Percentiles rank a stretch among this genome's conserved stretches.
Conservation (phyloP, 1,284 basidiomycete genomes). For the Termitomyces sp. region DNA sequence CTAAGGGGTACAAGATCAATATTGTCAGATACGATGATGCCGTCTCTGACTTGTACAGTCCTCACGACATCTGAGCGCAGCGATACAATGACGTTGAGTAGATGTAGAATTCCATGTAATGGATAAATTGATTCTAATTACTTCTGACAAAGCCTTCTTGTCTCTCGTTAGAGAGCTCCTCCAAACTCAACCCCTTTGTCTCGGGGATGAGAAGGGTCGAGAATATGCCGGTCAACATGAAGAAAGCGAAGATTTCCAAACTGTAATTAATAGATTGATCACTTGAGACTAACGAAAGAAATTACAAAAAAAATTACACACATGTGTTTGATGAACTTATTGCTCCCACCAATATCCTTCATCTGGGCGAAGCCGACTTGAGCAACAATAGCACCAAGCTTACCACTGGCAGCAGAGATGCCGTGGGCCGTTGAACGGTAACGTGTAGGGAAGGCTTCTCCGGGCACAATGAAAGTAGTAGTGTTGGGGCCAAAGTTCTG, state of each 20-base stretch:
- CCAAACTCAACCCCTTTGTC: conserved; percentile 64
- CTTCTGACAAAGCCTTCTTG: conserved; percentile 55
- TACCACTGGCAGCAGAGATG: conserved; percentile 80
- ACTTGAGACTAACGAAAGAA: neutral
- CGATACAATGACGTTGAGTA: neutral
- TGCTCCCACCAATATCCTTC: conserved; percentile 61
- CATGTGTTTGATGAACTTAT: conserved; percentile 60
- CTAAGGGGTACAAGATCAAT: neutral
- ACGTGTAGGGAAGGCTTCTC: conserved; percentile 83
- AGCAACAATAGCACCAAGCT: conserved; percentile 80
- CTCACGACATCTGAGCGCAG: neutral
- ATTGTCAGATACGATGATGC: neutral
- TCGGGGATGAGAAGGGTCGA: conserved; percentile 75
- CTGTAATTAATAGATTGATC: conserved; percentile 24
- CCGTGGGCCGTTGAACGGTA: conserved; percentile 83
- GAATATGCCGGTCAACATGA: conserved; percentile 78
- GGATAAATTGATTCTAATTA: neutral
- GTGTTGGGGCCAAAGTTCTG: conserved; percentile 79
- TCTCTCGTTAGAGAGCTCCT: conserved; percentile 67
- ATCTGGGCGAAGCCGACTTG: conserved; percentile 76
- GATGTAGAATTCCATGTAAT: neutral
- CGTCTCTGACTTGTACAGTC: neutral
- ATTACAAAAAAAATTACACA: conserved; percentile 25
- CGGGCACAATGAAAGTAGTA: conserved; percentile 80
- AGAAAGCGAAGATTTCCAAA: conserved; percentile 68